Base-by-base conservation (phyloP, 129 eudicot species). In the Flaveria brownii region DNA sequence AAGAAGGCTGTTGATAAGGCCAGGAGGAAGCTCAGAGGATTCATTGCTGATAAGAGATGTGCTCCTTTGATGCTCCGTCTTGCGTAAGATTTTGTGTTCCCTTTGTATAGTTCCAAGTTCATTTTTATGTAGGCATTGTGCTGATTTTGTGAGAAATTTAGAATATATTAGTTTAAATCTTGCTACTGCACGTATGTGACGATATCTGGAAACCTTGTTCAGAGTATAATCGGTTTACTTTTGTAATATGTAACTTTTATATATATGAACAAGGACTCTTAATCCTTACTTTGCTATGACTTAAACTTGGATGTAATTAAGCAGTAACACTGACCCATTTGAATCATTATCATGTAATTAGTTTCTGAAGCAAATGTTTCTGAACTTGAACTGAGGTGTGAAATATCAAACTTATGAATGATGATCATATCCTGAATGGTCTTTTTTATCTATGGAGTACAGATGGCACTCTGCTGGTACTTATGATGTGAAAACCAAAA, bases 381-480 rank as follows among this genome's bases (percentile, higher is more conserved):
- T 10, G 14, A 41, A 5, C 14, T 30, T 42, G 16, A 18, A 6
- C 3, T 2, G 7, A 23, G 28, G 1, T 43, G 25, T 23, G 4
- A 33, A 33, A 5, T 33, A 33, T 0, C 1, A 33, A 33, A 33
- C 39, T 4, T 33, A 33, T 33, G 6, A 33, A 5, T 33, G 0
- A 33, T 33, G 39, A 33, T 33, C 39, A 33, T 5, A 0, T 25
- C 9, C 6, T 63, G 9, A 39, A 16, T 23, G 11, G 54, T 9
- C 13, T 1, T 17, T 6, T 26, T 16, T 57, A 9, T 70, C 6
- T 2, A 16, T 66, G 41, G 14, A 8, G 23, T 61, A 66, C 79
- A 88, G 97, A 82, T 91, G 97, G 97, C 94, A 91, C 88, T 86
- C 97, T 28, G 97, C 94, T 77, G 94, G 97, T 49, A 91, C 97